These are phyloP conservation scores for Rhizoclosmatium sp. DNA, from an alignment of 192 early-diverging fungal species.

Conservation along the genomic window DNA sequence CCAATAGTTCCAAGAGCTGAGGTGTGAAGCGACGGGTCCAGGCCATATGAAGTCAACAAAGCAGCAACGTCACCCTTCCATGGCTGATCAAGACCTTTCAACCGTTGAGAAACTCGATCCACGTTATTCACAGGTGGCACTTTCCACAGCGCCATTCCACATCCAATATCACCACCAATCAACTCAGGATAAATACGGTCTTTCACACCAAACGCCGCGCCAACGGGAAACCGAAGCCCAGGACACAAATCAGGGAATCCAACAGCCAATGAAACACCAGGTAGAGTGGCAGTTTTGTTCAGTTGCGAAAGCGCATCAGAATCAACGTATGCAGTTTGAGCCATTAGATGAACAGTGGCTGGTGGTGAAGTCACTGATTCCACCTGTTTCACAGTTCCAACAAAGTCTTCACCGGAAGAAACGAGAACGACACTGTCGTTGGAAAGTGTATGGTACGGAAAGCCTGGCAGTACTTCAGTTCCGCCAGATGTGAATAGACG, in stretches of 20 bases:
- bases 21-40: conserved; percentile 47
- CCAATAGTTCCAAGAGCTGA: conserved; percentile 62
- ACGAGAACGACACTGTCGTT: conserved; percentile 56
- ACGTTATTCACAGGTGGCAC: conserved; percentile 28
- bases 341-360: conserved; percentile 48
- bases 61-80: conserved; percentile 52
- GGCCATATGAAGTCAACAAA: conserved; percentile 43
- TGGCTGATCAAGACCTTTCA: conserved; percentile 47
- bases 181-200: conserved; percentile 61
- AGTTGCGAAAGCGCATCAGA: conserved; percentile 55
- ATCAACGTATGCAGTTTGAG: conserved; percentile 54
- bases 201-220: conserved; percentile 59
- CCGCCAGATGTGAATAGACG: conserved; percentile 50
- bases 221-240: conserved; percentile 46
- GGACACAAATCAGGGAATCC: conserved; percentile 48
- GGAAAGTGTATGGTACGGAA: conserved; percentile 35
- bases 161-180: conserved; percentile 69
- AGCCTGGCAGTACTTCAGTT: conserved; percentile 22
- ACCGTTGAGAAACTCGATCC: conserved; percentile 48
- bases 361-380: not conserved
- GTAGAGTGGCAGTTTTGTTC: conserved; percentile 50
- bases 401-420: conserved; percentile 60
- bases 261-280: conserved; percentile 9
- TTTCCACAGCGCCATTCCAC: conserved; percentile 61
- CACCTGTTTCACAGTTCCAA: conserved; percentile 42